These are phyloP conservation scores for Ceriops tagal DNA, from an alignment of 345 rosid genomes.

Conservation along the genomic window DNA sequence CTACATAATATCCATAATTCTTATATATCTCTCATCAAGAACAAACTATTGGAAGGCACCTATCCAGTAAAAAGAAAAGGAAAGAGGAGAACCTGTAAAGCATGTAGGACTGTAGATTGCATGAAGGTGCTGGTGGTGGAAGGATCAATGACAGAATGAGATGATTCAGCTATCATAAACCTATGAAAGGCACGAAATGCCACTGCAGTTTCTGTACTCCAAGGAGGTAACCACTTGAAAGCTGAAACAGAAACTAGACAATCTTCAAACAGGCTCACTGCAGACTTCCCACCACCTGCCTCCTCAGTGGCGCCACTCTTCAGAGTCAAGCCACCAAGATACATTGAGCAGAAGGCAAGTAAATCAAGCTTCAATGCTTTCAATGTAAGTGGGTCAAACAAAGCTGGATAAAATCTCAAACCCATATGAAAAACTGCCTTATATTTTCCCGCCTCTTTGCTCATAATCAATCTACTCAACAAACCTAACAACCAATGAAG, in stretches of 20 bases:
- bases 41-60: too few species aligned
- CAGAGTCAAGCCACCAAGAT: constrained; percentile 35
- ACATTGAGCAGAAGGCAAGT: constrained; percentile 58
- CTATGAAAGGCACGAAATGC: constrained; percentile 85
- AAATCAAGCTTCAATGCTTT: constrained; percentile 85
- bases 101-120: constrained; percentile 55
- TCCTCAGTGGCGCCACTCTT: constrained; percentile 25
- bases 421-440: constrained; percentile 53
- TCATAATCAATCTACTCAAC: constrained; percentile 41
- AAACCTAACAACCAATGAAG: constrained; percentile 84
- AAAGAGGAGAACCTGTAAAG: constrained; percentile 56
- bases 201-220: constrained; percentile 90
- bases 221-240: constrained; percentile 90
- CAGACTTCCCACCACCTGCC: constrained; percentile 34
- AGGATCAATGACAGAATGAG: constrained; percentile 62
- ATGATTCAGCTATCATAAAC: constrained; percentile 70
- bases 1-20: too few species aligned
- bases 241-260: constrained; percentile 74
- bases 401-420: constrained; percentile 61
- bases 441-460: constrained; percentile 49
- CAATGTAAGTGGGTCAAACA: constrained; percentile 91
- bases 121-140: constrained; percentile 45
- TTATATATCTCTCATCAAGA: too few species aligned
- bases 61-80: too few species aligned
- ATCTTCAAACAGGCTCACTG: constrained; percentile 52